A percentile compares a stretch with the other conserved stretches of the same genome.
Conservation (phyloP, 257 asterid species). For the Penstemon davidsonii region DNA sequence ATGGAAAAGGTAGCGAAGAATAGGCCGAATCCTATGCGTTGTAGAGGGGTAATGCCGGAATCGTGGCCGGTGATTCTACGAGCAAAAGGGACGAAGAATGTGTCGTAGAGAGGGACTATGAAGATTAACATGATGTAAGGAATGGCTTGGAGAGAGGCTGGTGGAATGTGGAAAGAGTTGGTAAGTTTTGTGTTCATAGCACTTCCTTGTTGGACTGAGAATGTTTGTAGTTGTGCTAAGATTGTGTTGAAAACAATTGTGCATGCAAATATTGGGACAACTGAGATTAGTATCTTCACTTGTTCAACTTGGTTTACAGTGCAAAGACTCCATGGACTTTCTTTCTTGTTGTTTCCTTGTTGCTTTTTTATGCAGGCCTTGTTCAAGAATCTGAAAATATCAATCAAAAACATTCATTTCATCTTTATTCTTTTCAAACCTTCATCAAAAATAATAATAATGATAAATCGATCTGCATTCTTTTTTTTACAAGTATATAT, state of each 20-base stretch:
- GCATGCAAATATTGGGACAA: conserved; percentile 82
- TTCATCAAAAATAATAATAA: too few species aligned
- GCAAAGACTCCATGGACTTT: conserved; percentile 53
- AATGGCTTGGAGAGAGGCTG: conserved; percentile 94
- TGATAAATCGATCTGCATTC: too few species aligned
- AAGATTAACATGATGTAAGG: conserved; percentile 79
- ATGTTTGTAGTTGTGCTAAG: conserved; percentile 86
- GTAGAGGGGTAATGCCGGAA: conserved; percentile 71
- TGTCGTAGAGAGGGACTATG: conserved; percentile 80
- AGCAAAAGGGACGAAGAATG: conserved; percentile 74
- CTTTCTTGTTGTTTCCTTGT: conserved; percentile 33
- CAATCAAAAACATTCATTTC: not conserved
- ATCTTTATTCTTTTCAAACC: too few species aligned
- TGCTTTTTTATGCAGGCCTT: conserved; percentile 74
- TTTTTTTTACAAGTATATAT: too few species aligned
- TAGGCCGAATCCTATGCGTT: conserved; percentile 77
- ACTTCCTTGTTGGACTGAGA: conserved; percentile 94
- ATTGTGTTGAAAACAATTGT: conserved; percentile 91
- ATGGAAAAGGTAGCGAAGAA: conserved; percentile 75
- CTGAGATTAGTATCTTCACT: conserved; percentile 66
- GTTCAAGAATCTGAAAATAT: conserved; percentile 70
- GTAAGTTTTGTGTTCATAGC: conserved; percentile 74
- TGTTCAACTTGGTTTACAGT: conserved; percentile 53
- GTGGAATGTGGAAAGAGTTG: conserved; percentile 69
- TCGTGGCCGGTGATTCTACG: conserved; percentile 61